phyloP scores from a whole-genome alignment of 2,329 filamentous ascomycete genomes.

The Coniochaeta hoffmannii region DNA sequence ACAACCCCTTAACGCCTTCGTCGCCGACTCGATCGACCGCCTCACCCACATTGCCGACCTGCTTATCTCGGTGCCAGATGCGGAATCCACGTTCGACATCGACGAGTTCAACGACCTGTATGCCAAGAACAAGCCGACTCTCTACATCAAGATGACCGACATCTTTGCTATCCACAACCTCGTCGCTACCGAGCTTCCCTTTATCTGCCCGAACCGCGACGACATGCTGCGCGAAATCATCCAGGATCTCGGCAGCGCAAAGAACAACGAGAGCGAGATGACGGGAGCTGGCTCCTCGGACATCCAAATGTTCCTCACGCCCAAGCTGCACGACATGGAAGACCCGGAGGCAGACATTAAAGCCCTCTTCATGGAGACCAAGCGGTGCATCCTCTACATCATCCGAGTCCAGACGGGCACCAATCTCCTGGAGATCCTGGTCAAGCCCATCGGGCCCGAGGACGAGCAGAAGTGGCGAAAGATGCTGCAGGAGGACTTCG shows the following conservation, averaged over 20 bases:
- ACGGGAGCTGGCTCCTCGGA: conserved; percentile 78
- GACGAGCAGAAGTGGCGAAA: conserved; percentile 85
- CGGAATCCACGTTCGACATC: conserved; percentile 91
- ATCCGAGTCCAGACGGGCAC: conserved; percentile 89
- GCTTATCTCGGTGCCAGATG: conserved; percentile 76
- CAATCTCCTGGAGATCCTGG: conserved; percentile 91
- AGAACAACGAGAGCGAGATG: conserved; percentile 93
- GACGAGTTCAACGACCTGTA: conserved; percentile 99
- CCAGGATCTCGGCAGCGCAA: conserved; percentile 88
- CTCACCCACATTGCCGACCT: conserved; percentile 68
- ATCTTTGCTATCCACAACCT: conserved; percentile 94
- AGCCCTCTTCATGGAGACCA: conserved; percentile 94
- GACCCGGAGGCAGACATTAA: conserved; percentile 92
- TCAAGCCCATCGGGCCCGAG: conserved; percentile 78
- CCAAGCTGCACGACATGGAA: conserved; percentile 81
- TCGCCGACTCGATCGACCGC: conserved; percentile 76
- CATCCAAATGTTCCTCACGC: conserved; percentile 83
- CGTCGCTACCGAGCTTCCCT: conserved; percentile 68
- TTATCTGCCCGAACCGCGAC: conserved; percentile 72
- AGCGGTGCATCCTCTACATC: conserved; percentile 94
- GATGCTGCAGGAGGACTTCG: conserved; percentile 76
- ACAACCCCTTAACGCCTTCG: conserved; percentile 87
- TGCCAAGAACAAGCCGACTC: conserved; percentile 87
- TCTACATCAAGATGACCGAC: conserved; percentile 99
- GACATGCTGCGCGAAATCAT: conserved; percentile 88